A percentile compares a stretch with the other conserved stretches of the same genome.
Conservation (phyloP, 305 asterid species). For the Petunia hybrid region DNA sequence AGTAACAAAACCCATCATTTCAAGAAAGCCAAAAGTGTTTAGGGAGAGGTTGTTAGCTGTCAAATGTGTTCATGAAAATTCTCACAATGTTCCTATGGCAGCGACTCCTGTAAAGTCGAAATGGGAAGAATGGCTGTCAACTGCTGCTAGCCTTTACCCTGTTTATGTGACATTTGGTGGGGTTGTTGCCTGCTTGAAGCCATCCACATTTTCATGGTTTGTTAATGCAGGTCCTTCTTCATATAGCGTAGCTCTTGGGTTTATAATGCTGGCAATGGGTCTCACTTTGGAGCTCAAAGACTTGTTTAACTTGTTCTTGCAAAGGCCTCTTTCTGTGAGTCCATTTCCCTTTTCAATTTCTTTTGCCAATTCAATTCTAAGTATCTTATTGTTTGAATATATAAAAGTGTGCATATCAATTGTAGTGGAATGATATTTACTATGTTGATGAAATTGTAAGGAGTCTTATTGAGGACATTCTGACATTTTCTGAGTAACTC, state of each 20-base stretch:
- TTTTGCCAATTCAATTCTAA: background rate
- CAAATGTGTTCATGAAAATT: constrained; percentile 38
- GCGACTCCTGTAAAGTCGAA: constrained; percentile 45
- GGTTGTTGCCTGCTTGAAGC: constrained; percentile 66
- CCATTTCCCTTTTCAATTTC: background rate
- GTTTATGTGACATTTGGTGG: constrained; percentile 85
- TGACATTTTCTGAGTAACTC: no score
- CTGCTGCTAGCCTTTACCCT: constrained; percentile 86
- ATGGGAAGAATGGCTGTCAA: constrained; percentile 66
- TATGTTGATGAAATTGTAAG: background rate
- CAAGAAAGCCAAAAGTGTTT: constrained; percentile 37
- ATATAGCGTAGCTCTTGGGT: constrained; percentile 76
- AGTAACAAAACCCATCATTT: constrained; percentile 44
- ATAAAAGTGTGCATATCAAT: background rate
- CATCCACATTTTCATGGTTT: constrained; percentile 81
- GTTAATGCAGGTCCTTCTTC: constrained; percentile 70
- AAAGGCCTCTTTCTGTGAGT: constrained; percentile 75
- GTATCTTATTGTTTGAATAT: background rate
- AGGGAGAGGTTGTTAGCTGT: constrained; percentile 32
- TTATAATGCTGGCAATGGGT: constrained; percentile 90
- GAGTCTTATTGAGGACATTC: no score
- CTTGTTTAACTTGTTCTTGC: constrained; percentile 69
- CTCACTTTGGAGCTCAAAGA: constrained; percentile 85
- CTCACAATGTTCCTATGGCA: constrained; percentile 39
- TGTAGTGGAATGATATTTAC: background rate